Percentiles rank a stretch among this genome's conserved stretches.
phyloP scores from a whole-genome alignment of 2,329 filamentous ascomycete species.

The Endocalyx cinctus region DNA sequence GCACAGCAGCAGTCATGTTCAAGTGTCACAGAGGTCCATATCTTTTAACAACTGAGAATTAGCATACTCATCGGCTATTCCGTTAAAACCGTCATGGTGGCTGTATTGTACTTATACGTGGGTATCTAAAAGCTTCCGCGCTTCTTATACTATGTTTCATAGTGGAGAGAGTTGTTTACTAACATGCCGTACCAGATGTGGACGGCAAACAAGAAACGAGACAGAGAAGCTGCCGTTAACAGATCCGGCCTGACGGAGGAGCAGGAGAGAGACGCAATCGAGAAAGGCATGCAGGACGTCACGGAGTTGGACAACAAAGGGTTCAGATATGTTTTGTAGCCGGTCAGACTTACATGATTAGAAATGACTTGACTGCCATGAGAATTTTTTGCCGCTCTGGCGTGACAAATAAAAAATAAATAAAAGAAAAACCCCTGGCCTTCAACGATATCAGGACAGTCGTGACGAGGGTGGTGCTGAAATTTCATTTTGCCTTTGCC shows the following conservation, averaged over 20 bases:
- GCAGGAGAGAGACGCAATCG: slow-evolving; percentile 45
- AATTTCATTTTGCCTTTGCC: slow-evolving; percentile 11
- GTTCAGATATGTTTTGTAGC: slow-evolving; percentile 46
- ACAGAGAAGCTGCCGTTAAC: slow-evolving; percentile 36
- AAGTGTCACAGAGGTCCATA: too few relatives aligned
- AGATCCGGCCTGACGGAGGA: slow-evolving; percentile 24
- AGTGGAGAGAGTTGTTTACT: too few relatives aligned
- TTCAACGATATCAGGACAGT: slow-evolving; percentile 12
- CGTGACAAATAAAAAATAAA: too few relatives aligned
- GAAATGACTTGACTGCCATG: not conserved
- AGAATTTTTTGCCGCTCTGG: too few relatives aligned
- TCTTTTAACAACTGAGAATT: too few relatives aligned
- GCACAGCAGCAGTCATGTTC: not conserved
- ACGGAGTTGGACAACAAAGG: slow-evolving; percentile 52
- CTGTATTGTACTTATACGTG: slow-evolving; percentile 49
- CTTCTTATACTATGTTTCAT: too few relatives aligned
- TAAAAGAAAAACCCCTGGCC: slow-evolving; percentile 15
- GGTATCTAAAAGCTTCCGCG: too few relatives aligned
- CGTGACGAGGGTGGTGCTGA: slow-evolving; percentile 12
- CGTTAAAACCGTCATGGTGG: slow-evolving; percentile 45
- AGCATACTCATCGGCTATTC: slow-evolving; percentile 54
- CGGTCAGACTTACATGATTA: not conserved
- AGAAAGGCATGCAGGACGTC: slow-evolving; percentile 50
- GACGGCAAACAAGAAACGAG: slow-evolving; percentile 47
- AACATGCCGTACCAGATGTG: too few relatives aligned